Evolutionary conservation across 1,284 basidiomycete genomes (phyloP), one percentile per base, ranked within the genome.

Genomic region (Omphalotus olearius): DNA sequence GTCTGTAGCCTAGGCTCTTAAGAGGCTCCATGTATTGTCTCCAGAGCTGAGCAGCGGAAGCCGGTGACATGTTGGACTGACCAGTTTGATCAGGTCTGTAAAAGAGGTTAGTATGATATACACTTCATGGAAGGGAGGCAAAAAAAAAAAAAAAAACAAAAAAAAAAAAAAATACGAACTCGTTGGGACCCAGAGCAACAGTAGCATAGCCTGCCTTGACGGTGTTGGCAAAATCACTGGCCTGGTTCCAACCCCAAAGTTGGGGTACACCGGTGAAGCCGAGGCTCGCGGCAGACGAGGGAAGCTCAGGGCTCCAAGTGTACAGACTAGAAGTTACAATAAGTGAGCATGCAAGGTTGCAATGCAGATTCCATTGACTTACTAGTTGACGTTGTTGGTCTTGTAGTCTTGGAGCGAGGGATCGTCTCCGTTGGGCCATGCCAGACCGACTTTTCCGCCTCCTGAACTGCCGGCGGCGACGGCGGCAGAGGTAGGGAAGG

Each of bases 131-230:
- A 33, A 17, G 37, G 30, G 7, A n/a, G n/a, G n/a, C n/a, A n/a
- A n/a, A n/a, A n/a, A n/a, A n/a, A n/a, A n/a, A n/a, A n/a, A n/a
- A n/a, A n/a, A n/a, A n/a, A n/a, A n/a, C n/a, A n/a, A n/a, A n/a
- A n/a, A n/a, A n/a, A n/a, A 18, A 16, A 40, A 47, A 23, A 49
- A 30, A 71, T 82, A 3, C 23, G 23, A 59, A 86, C 85, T 89
- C 88, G 66, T 91, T 93, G 67, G 80, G 73, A 55, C 82, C 85
- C 37, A 90, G 63, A 47, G 78, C 77, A 53, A 69, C 66, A 40
- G 75, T 70, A 51, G 82, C 76, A 48, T 81, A 73, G 52, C 78
- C 74, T 47, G 70, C 62, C 17, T 69, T 66, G 41, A 80, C 79
- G 57, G 69, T 64, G 1, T 60, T 57, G 56, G 69, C 54, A 62